phyloP scores from a whole-genome alignment of 2,329 filamentous ascomycete genomes.

The Diaporthe citrichinensis region DNA sequence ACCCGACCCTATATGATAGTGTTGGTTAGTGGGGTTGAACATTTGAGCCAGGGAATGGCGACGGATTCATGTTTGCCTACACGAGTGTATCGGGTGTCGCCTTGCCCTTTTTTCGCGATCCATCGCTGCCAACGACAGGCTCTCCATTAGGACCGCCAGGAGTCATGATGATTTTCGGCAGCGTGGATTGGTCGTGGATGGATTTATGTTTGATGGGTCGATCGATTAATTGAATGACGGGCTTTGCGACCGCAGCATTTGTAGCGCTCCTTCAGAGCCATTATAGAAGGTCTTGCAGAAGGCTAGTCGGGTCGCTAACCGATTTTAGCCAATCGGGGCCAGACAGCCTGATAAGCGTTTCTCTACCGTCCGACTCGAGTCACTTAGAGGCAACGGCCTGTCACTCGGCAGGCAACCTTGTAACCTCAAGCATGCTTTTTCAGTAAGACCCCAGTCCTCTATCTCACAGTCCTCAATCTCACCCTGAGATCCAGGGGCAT shows the following conservation, averaged over 20 bases:
- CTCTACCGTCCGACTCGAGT: neutral
- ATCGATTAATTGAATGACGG: neutral
- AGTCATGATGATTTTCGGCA: slow-evolving; percentile 64
- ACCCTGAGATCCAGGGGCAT: neutral
- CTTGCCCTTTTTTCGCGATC: slow-evolving; percentile 78
- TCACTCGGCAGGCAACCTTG: slow-evolving; percentile 21
- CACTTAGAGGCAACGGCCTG: neutral
- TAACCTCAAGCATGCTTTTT: neutral
- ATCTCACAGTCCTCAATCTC: neutral
- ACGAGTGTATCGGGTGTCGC: slow-evolving; percentile 88
- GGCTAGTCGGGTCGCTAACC: neutral
- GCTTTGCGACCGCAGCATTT: slow-evolving; percentile 9
- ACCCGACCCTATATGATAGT: slow-evolving; percentile 59
- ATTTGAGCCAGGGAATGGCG: neutral
- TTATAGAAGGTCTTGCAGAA: slow-evolving; percentile 20
- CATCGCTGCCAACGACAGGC: slow-evolving; percentile 68
- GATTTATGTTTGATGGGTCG: slow-evolving; percentile 2
- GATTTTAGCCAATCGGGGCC: neutral
- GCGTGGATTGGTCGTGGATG: slow-evolving; percentile 43
- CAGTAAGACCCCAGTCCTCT: neutral
- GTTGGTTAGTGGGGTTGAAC: slow-evolving; percentile 28
- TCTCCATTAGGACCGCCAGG: slow-evolving; percentile 65
- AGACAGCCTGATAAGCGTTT: neutral
- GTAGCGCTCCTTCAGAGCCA: neutral
- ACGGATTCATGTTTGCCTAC: slow-evolving; percentile 61